Percentiles rank a stretch among this genome's conserved stretches.
Conservation (phyloP, 2,329 filamentous ascomycete species). For the Talaromyces islandicus region DNA sequence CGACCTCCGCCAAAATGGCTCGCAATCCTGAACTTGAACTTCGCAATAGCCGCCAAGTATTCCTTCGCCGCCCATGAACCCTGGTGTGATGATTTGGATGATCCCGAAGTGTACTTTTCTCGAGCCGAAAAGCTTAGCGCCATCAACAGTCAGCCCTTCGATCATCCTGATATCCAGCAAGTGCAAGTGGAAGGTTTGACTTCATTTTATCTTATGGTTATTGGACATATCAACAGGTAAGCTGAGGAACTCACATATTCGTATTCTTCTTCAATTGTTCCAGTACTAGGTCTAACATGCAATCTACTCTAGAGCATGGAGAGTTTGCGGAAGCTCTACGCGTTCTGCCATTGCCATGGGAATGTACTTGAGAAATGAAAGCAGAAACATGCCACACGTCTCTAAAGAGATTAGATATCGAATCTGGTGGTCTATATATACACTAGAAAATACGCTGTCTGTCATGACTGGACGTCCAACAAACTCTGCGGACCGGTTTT, state of each 20-base stretch:
- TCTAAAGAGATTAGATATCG: slow-evolving; percentile 40
- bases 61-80: slow-evolving; percentile 18
- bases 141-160: slow-evolving; percentile 27
- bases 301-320: slow-evolving; percentile 33
- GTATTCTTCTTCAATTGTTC: not conserved
- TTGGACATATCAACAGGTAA: slow-evolving; percentile 38
- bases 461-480: slow-evolving; percentile 39
- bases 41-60: slow-evolving; percentile 37
- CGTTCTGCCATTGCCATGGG: slow-evolving; percentile 37
- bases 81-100: slow-evolving; percentile 13
- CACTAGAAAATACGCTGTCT: slow-evolving; percentile 36
- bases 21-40: slow-evolving; percentile 39
- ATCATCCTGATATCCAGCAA: slow-evolving; percentile 38
- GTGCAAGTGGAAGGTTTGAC: slow-evolving; percentile 38
- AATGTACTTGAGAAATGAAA: slow-evolving; percentile 38
- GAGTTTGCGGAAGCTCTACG: slow-evolving; percentile 33
- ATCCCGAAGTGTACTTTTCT: slow-evolving; percentile 36
- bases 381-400: slow-evolving; percentile 23
- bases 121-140: slow-evolving; percentile 36
- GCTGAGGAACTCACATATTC: too few species aligned
- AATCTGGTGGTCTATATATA: slow-evolving; percentile 41
- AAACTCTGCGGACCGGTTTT: slow-evolving; percentile 31
- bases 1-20: slow-evolving; percentile 35
- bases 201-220: slow-evolving; percentile 35
- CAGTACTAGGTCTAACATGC: not conserved